Evolutionary conservation across 2,329 filamentous ascomycete genomes (phyloP).

Genomic region (Hymenoscyphus fraxineus): DNA sequence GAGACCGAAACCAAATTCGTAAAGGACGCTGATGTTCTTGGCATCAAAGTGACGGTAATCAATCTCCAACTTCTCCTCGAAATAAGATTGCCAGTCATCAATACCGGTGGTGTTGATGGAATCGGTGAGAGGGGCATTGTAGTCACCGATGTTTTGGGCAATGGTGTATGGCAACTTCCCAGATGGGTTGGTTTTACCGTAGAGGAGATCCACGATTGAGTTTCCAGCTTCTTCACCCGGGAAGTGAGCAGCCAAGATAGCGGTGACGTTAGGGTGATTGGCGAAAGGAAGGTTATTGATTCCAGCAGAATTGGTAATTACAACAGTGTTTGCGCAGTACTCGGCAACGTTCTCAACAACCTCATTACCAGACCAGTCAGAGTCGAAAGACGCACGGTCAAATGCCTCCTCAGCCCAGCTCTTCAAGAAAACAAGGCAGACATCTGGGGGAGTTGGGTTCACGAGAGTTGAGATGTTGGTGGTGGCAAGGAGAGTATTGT

Average conservation of each 20-base stretch:
- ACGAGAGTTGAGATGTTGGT: slow-evolving; percentile 26
- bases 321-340: slow-evolving; percentile 52
- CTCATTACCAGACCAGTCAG: slow-evolving; percentile 26
- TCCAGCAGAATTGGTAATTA: slow-evolving; percentile 61
- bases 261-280: slow-evolving; percentile 69
- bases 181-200: slow-evolving; percentile 70
- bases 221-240: slow-evolving; percentile 82
- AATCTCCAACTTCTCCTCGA: slow-evolving; percentile 46
- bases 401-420: slow-evolving; percentile 69
- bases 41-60: slow-evolving; percentile 51
- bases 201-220: slow-evolving; percentile 72
- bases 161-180: slow-evolving; percentile 76
- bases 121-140: slow-evolving; percentile 46
- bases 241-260: slow-evolving; percentile 73
- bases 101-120: slow-evolving; percentile 70
- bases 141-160: slow-evolving; percentile 48
- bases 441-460: slow-evolving; percentile 49
- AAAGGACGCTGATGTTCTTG: slow-evolving; percentile 36
- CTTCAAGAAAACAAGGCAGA: slow-evolving; percentile 65
- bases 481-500: slow-evolving; percentile 39
- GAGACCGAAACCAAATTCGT: slow-evolving; percentile 49
- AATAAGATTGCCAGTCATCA: slow-evolving; percentile 60
- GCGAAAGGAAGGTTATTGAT: slow-evolving; percentile 68
- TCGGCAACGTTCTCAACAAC: slow-evolving; percentile 44
- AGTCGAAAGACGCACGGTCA: slow-evolving; percentile 44